A percentile compares a stretch with the other conserved stretches of the same genome.
phyloP scores from a whole-genome alignment of 2,329 filamentous ascomycete species.

The Parascedosporium putredinis region DNA sequence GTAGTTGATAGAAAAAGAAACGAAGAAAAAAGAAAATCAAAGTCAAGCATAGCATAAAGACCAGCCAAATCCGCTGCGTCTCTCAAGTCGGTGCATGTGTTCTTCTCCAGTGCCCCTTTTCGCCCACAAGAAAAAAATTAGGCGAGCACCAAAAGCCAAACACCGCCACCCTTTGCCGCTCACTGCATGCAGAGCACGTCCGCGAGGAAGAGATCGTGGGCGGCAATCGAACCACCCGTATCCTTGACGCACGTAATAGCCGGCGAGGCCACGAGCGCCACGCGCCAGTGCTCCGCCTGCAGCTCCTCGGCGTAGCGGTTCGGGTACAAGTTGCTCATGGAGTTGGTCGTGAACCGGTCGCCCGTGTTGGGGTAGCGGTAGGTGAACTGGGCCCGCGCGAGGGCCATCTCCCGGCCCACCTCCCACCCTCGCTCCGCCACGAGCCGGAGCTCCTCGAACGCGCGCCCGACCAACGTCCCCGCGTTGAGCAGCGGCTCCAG shows the following conservation, averaged over 20 bases:
- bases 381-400: slow-evolving; percentile 31
- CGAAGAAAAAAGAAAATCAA: too few species aligned
- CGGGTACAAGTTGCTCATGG: slow-evolving; percentile 37
- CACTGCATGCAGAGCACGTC: slow-evolving; percentile 40
- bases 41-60: too few species aligned
- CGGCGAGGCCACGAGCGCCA: slow-evolving; percentile 45
- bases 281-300: slow-evolving; percentile 38
- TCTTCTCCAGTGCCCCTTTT: too few species aligned
- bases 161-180: slow-evolving; percentile 7
- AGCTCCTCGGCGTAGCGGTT: slow-evolving; percentile 29
- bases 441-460: slow-evolving; percentile 30
- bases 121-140: too few species aligned
- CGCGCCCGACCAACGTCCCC: slow-evolving; percentile 21
- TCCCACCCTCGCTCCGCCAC: slow-evolving; percentile 32
- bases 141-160: not conserved
- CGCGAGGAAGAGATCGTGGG: slow-evolving; percentile 32
- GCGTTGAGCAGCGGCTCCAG: slow-evolving; percentile 29
- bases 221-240: slow-evolving; percentile 31
- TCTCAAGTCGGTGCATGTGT: too few species aligned
- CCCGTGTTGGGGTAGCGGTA: slow-evolving; percentile 40
- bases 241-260: slow-evolving; percentile 45
- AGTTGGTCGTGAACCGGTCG: slow-evolving; percentile 35
- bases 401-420: slow-evolving; percentile 36
- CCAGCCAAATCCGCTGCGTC: not conserved
- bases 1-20: too few species aligned